phyloP scores from a whole-genome alignment of 768 basidiomycete genomes.

The Jaapia argillacea region DNA sequence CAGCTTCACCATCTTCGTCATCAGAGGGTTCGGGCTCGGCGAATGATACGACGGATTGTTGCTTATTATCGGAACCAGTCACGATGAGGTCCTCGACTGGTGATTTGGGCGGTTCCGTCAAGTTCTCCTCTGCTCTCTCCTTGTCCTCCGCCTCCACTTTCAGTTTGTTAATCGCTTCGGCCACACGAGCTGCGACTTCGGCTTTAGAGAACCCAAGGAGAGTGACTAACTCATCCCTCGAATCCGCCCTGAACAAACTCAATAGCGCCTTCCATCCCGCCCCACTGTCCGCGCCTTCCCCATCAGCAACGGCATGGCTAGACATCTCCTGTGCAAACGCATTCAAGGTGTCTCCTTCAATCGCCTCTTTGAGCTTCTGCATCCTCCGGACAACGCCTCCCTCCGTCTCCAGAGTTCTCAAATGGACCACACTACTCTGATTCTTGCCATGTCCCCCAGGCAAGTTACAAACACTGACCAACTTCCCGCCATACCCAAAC shows the following conservation, averaged over 20 bases:
- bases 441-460: conserved; percentile 62
- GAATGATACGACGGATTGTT: conserved; percentile 78
- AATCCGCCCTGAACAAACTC: conserved; percentile 82
- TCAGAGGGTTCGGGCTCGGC: conserved; percentile 54
- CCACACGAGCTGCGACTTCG: conserved; percentile 70
- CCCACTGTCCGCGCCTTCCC: conserved; percentile 20
- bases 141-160: conserved; percentile 36
- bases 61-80: conserved; percentile 31
- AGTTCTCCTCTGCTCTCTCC: conserved; percentile 11
- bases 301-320: conserved; percentile 13
- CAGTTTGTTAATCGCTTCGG: conserved; percentile 71
- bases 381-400: conserved; percentile 65
- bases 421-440: conserved; percentile 75
- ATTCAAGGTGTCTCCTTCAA: conserved; percentile 46
- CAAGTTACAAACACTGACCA: conserved; percentile 74
- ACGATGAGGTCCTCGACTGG: conserved; percentile 22
- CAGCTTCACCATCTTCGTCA: conserved; percentile 29
- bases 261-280: conserved; percentile 83
- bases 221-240: conserved; percentile 82
- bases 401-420: conserved; percentile 74
- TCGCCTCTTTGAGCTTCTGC: conserved; percentile 49
- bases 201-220: conserved; percentile 88
- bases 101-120: conserved; percentile 5
- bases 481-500: conserved; percentile 88
- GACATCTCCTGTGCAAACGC: conserved; percentile 59